A percentile compares a stretch with the other conserved stretches of the same genome.
Conservation (phyloP, 2,329 filamentous ascomycete genomes). For the Nemania abortiva region DNA sequence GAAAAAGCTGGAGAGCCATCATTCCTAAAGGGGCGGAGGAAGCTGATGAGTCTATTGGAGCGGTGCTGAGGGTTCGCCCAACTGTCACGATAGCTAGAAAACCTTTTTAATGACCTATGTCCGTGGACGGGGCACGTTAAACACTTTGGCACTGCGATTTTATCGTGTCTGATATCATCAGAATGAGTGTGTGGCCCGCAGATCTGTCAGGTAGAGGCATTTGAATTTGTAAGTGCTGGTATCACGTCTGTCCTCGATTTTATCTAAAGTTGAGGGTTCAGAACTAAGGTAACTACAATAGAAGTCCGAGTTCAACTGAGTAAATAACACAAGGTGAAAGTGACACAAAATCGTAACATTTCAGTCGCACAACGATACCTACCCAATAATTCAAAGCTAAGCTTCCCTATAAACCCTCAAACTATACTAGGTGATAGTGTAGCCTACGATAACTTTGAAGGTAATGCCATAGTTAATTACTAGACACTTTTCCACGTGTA, state of each 20-base stretch:
- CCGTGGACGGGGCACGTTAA: not conserved
- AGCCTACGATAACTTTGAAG: not conserved
- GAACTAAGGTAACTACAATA: too few species aligned
- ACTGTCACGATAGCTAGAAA: conserved; percentile 36
- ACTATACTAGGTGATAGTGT: not conserved
- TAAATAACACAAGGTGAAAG: too few species aligned
- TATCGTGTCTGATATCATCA: too few species aligned
- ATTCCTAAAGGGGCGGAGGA: conserved; percentile 28
- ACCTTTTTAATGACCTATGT: conserved; percentile 1
- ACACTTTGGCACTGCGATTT: not conserved
- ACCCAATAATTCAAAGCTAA: not conserved
- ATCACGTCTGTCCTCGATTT: too few species aligned
- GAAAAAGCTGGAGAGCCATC: conserved; percentile 17
- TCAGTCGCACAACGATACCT: too few species aligned
- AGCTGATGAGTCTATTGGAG: conserved; percentile 18
- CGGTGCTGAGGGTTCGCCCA: conserved; percentile 14
- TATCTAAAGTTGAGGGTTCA: too few species aligned
- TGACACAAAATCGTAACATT: too few species aligned
- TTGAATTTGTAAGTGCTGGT: too few species aligned
- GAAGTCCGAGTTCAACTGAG: too few species aligned
- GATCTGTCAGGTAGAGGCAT: too few species aligned
- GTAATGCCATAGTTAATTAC: not conserved
- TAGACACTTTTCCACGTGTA: not conserved
- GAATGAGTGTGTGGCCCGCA: too few species aligned
- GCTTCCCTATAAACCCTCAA: not conserved